Percentiles rank a stretch among this genome's conserved stretches.
Evolutionary conservation across 2,329 filamentous ascomycete species (phyloP).

Genomic region (Lasiodiplodia citricola): DNA sequence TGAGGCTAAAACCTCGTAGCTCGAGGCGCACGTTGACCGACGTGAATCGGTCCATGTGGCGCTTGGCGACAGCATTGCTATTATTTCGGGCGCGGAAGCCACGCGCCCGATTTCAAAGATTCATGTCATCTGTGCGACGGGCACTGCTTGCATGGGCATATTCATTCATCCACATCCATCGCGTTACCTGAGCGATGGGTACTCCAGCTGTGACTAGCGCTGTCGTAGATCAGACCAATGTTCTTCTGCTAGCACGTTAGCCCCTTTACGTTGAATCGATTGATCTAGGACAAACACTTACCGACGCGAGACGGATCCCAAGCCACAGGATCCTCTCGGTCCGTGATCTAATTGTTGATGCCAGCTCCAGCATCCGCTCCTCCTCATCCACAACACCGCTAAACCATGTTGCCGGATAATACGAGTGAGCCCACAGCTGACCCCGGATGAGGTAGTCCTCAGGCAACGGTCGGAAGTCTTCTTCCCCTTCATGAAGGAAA

Average conservation of each 20-base stretch:
- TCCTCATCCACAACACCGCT: constrained; percentile 68
- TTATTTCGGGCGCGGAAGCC: background rate
- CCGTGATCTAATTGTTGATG: constrained; percentile 63
- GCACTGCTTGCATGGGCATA: background rate
- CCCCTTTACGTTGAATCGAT: background rate
- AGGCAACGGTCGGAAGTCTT: constrained; percentile 62
- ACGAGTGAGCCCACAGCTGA: constrained; percentile 63
- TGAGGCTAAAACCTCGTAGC: constrained; percentile 1
- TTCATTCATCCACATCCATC: constrained; percentile 23
- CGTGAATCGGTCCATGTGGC: background rate
- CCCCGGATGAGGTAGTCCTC: constrained; percentile 74
- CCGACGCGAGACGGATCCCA: constrained; percentile 42
- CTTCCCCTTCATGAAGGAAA: constrained; percentile 57
- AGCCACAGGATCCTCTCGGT: constrained; percentile 66
- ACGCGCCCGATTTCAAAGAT: background rate
- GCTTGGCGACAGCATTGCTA: background rate
- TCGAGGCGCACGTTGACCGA: background rate
- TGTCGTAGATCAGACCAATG: constrained; percentile 10
- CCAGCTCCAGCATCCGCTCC: constrained; percentile 67
- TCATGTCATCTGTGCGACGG: background rate
- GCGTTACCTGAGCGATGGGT: constrained; percentile 2
- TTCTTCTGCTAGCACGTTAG: background rate
- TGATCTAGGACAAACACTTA: background rate
- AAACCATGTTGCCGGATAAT: constrained; percentile 67
- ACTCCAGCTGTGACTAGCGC: constrained; percentile 2